Conservation (phyloP, 371 early-diverging fungal species). For the Phascolomyces articulosus region DNA sequence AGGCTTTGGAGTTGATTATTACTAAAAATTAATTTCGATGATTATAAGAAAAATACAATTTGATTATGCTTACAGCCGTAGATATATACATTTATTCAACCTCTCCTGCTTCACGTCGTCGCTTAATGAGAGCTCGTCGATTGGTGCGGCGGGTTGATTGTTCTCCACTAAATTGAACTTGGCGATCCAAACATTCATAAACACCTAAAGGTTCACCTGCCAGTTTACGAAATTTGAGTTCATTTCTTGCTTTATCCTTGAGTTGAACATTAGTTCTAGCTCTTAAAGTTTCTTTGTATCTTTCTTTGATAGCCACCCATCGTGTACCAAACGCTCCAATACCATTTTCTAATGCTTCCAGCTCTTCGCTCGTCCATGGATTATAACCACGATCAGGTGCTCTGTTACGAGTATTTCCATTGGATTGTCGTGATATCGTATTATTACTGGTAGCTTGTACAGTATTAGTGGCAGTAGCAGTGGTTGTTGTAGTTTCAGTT, state of each 20-base stretch:
- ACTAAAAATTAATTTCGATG: too few relatives aligned
- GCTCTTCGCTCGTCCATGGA: neutral
- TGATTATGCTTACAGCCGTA: too few relatives aligned
- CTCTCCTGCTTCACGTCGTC: too few relatives aligned
- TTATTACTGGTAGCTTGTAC: too few relatives aligned
- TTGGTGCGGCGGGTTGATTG: neutral
- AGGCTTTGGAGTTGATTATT: too few relatives aligned
- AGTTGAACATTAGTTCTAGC: neutral
- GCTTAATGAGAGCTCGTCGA: neutral
- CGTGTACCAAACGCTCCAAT: neutral
- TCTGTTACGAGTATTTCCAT: too few relatives aligned
- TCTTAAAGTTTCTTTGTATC: neutral
- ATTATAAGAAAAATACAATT: too few relatives aligned
- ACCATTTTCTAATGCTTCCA: neutral
- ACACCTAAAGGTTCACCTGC: neutral
- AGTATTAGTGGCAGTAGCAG: too few relatives aligned
- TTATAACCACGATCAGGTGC: too few relatives aligned
- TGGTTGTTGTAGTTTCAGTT: too few relatives aligned
- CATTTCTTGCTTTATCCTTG: neutral
- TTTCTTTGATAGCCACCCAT: neutral
- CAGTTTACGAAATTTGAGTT: neutral
- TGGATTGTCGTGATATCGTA: too few relatives aligned
- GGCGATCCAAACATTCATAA: neutral
- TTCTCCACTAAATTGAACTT: neutral
- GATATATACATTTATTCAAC: too few relatives aligned